Base-by-base conservation (phyloP, 2,329 filamentous ascomycete species). In the Fonsecaea nubica region DNA sequence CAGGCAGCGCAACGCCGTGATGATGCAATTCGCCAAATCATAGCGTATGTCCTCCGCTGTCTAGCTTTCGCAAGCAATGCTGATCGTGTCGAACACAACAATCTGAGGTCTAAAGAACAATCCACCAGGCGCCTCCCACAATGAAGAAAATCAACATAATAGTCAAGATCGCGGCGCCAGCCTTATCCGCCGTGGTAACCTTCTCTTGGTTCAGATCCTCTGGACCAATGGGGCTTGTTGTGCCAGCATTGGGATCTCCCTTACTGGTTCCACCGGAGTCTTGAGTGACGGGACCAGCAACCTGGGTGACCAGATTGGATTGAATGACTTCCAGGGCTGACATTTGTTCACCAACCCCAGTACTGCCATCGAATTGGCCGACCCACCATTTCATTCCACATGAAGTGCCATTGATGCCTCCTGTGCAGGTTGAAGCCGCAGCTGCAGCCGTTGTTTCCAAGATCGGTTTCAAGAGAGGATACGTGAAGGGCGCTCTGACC, bases 191-290 rank as follows among this genome's bases (percentile, higher is more conserved):
- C 1, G 74, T 74, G 2, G 74, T 78, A 53, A 80, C 74, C 9
- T 56, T 35, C 12, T 64, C 33, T 33, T 62, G 62, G 42, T 72
- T 33, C 58, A 72, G 65, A 54, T 72, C 72, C 4, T 33, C 58
- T 8, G 71, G 70, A 25, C 67, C 66, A 42, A 72, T 66, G 15
- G 69, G 62, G 36, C 67, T 70, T 30, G 57, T 45, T 21, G 74
- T 76, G 10, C 81, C 81, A 4, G 81, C 81, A 58, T 70, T 76
- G 7, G 81, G 78, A 67, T 84, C 76, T 33, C 80, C 83, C 60
- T 78, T 76, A 71, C 85, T 87, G 4, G 82, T 90, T 30, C 89
- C 89, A 58, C 89, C 89, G 1, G 78, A 86, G 3, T 78, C 72
- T 32, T 81, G 76, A 1, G 80, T 83, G 53, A 80, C 73, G 0